Evolutionary conservation across 225 moss, liverwort and hornwort genomes (phyloP).

Genomic region (Takakia lepidozioides): DNA sequence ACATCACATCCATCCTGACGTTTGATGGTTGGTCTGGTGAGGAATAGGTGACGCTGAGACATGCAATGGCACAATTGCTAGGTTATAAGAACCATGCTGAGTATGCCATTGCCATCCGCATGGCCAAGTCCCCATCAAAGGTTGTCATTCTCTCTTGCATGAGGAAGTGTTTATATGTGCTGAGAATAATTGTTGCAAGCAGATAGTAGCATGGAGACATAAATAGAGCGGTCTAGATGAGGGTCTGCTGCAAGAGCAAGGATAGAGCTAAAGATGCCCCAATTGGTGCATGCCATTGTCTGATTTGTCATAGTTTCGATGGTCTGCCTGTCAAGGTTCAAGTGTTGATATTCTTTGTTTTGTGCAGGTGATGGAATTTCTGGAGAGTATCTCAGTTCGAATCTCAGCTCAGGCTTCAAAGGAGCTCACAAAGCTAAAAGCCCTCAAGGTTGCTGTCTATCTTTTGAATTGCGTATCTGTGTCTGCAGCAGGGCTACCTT

Average conservation of each 20-base stretch:
- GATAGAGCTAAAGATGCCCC: no score
- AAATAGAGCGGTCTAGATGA: neutral
- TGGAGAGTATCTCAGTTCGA: constrained; percentile 68
- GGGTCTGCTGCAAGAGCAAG: no score
- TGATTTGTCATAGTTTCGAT: no score
- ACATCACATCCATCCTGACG: no score
- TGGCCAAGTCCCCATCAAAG: constrained; percentile 87
- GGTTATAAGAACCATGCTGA: constrained; percentile 94
- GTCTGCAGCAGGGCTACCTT: no score
- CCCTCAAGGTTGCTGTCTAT: constrained; percentile 83
- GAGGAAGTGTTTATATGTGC: no score
- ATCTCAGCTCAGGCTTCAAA: constrained; percentile 79
- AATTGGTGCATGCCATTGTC: no score
- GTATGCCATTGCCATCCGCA: constrained; percentile 80
- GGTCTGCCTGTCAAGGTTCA: no score
- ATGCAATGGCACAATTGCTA: constrained; percentile 83
- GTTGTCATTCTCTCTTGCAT: constrained; percentile 23
- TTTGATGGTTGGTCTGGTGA: no score
- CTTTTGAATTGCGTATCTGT: no score
- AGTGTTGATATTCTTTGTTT: no score
- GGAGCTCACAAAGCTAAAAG: constrained; percentile 74
- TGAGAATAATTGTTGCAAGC: neutral
- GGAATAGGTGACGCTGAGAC: constrained; percentile 76
- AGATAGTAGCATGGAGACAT: neutral
- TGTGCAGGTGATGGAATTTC: constrained; percentile 67